Evolutionary conservation across 495 filamentous ascomycete species (phyloP).

Genomic region (Polyplosphaeria fusca): DNA sequence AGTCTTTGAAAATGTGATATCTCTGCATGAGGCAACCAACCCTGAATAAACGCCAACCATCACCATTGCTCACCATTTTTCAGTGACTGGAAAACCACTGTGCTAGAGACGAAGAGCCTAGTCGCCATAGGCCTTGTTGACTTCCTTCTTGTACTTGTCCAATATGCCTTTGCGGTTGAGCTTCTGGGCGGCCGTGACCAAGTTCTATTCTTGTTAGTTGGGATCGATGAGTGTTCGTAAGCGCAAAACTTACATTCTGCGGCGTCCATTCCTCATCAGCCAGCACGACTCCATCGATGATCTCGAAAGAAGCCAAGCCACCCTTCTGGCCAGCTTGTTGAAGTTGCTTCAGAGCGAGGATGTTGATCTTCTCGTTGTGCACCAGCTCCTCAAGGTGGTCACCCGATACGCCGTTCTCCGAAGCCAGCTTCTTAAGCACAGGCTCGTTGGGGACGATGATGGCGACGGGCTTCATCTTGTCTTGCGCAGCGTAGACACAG

Average conservation of each 20-base stretch:
- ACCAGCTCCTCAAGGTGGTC: conserved; percentile 72
- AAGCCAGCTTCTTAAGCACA: conserved; percentile 79
- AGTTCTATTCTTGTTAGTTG: too few relatives aligned
- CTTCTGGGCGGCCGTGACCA: conserved; percentile 75
- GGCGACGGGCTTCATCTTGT: conserved; percentile 81
- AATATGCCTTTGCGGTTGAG: conserved; percentile 68
- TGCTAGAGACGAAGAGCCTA: background rate
- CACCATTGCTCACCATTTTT: background rate
- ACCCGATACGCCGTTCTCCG: conserved; percentile 66
- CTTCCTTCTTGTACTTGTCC: conserved; percentile 62
- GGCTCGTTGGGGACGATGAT: conserved; percentile 90
- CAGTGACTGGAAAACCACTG: background rate
- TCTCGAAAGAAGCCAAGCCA: conserved; percentile 80
- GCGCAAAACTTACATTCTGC: conserved; percentile 83
- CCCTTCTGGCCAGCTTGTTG: conserved; percentile 70
- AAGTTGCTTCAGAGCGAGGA: conserved; percentile 75
- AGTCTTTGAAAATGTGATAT: too few relatives aligned
- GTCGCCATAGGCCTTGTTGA: conserved; percentile 54
- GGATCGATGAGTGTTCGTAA: too few relatives aligned
- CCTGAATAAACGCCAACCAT: background rate
- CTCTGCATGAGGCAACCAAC: background rate
- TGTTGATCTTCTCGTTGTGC: conserved; percentile 77
- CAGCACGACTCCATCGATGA: conserved; percentile 87
- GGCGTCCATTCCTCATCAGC: conserved; percentile 97
- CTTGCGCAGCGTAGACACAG: conserved; percentile 81